Evolutionary conservation across 1,284 basidiomycete species (phyloP), one percentile per base, ranked within the genome.

Genomic region (Phlebopus sp.): DNA sequence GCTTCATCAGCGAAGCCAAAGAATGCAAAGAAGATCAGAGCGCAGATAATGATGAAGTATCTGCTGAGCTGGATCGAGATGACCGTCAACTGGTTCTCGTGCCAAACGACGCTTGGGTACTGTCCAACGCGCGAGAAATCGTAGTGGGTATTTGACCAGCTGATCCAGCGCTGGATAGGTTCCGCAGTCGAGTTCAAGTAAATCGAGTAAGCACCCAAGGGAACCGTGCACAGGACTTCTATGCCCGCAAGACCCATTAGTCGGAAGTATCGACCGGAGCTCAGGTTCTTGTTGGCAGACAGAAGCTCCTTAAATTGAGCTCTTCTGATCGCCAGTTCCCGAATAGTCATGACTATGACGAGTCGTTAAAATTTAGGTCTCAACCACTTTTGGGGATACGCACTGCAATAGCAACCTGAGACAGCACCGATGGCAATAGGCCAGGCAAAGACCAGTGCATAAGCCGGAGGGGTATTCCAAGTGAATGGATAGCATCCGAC

Each of bases 1-100:
- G 82, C 82, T 68, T 88, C 85, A 45, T 80, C 77, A 0, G 82
- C 82, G 37, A 86, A 78, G 0, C 85, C 84, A 57, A 87, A 85
- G 68, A 84, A 82, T 2, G 57, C 67, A 60, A 86, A 84, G 71
- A 86, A 86, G 34, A 83, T 19, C 51, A 77, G 51, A 0, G 75
- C 76, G 44, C 74, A 75, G 9, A 74, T 10, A 18, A 76, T 49
- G 21, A 65, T 11, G 4, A 69, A 29, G 72, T 76, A 82, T 15
- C 77, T 69, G 5, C 56, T 64, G 15, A 71, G 34, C 55, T 79
- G 72, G 3, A 74, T 9, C 0, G 56, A 42, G 10, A 50, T 44
- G 0, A 52, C 50, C 0, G 32, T 3, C 0, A 37, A 0, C 7
- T 34, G 39, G 18, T 46, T 43, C 2, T 13, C 29, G n/a, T 62